Evolutionary conservation across 768 basidiomycete species (phyloP).

Genomic region (Xerocomellus amylosporus): DNA sequence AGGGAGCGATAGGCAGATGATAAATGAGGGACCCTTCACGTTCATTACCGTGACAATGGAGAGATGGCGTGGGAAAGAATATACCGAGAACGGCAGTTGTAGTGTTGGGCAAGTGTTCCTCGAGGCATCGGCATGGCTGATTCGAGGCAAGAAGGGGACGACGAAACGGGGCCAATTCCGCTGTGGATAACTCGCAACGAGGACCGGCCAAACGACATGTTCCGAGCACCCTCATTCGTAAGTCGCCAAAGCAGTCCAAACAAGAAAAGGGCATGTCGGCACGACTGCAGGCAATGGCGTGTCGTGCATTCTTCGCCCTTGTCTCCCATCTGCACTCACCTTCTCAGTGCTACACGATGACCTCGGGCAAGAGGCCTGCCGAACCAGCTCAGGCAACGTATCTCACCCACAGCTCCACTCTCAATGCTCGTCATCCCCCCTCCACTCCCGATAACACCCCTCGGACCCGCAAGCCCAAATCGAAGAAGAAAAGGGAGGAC

Average conservation of each 20-base stretch:
- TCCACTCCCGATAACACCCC: conserved; percentile 52
- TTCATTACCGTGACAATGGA: conserved; percentile 24
- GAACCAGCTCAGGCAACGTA: conserved; percentile 40
- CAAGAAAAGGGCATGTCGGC: conserved; percentile 34
- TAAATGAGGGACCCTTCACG: not conserved
- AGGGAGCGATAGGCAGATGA: conserved; percentile 1
- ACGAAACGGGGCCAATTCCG: conserved; percentile 20
- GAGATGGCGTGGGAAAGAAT: conserved; percentile 20
- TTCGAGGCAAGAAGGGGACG: conserved; percentile 8
- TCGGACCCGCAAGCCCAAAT: conserved; percentile 35
- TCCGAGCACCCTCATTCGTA: conserved; percentile 22
- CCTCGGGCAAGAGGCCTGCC: conserved; percentile 33
- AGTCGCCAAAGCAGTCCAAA: conserved; percentile 30
- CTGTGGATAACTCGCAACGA: conserved; percentile 26
- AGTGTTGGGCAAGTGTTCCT: conserved; percentile 27
- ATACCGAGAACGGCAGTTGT: conserved; percentile 17
- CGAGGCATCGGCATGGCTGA: conserved; percentile 29
- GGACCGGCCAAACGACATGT: conserved; percentile 19
- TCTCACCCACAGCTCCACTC: conserved; percentile 53
- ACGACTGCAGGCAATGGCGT: conserved; percentile 36
- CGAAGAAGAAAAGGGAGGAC: conserved; percentile 44
- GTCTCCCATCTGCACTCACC: conserved; percentile 36
- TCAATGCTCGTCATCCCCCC: conserved; percentile 51
- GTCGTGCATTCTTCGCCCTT: conserved; percentile 37
- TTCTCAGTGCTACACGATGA: conserved; percentile 36